Evolutionary conservation across 73 alveolate genomes (phyloP), one percentile per base, ranked within the genome.

Genomic region (Blepharisma stoltei): DNA sequence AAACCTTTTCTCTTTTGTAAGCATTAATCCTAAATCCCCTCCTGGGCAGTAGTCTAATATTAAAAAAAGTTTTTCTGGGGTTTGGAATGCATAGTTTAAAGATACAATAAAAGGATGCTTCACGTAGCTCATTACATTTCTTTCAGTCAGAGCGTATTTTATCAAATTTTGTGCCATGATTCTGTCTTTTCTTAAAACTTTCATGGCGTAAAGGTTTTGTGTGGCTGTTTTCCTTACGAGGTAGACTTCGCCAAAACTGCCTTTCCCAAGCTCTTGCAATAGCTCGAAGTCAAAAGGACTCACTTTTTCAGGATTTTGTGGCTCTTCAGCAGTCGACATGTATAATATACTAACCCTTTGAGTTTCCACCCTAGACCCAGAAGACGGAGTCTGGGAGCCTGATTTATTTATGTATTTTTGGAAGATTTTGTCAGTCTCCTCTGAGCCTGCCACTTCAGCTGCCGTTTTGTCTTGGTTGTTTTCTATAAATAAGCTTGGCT

Each of bases 21-120:
- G 73, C 71, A 84, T 90, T 71, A 80, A 55, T 55, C 81, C 78
- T 78, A 88, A 77, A 70, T 88, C 95, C 6, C 95, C 95, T 7
- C 95, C 95, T n/a, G 91, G 84, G 86, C 77, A 81, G 81, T 79
- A 88, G 65, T 88, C 91, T 1, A 85, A 70, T n/a, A 85, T 78
- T 88, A 88, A 75, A 79, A 55, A 88, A 55, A 88, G 80, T 70
- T 85, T 88, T 77, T 88, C 85, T 6, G 76, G 69, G 45, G 82
- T 88, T 81, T 88, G 93, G 71, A 88, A 88, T 6, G 93, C 89
- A 76, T 73, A 88, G 44, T 75, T 67, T 73, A 88, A 83, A 78
- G 85, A 66, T 5, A 89, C 85, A 21, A 88, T 75, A 69, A 88
- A 88, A 25, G 95, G 95, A 77, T 85, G 83, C 69, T 88, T 83